phyloP scores from a whole-genome alignment of 306 rosid genomes.

The Rosa rugosa region DNA sequence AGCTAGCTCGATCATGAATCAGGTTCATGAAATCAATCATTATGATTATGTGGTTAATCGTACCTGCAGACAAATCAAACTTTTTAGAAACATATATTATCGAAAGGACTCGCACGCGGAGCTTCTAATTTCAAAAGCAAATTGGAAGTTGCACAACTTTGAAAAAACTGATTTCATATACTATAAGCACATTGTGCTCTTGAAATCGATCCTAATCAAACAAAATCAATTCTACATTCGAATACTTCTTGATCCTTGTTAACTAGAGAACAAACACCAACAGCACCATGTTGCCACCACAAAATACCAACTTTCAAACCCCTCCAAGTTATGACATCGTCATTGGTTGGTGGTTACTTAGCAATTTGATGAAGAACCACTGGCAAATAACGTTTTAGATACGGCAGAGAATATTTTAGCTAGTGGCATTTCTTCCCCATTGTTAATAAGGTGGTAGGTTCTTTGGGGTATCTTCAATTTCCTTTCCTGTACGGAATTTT shows the following conservation, averaged over 20 bases:
- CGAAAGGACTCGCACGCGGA: no score
- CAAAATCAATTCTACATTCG: neutral
- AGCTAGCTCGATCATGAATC: neutral
- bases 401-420: neutral
- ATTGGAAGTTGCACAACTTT: no score
- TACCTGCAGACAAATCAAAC: no score
- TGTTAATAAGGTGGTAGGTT: conserved; percentile 3
- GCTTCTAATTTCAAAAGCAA: no score
- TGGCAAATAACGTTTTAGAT: neutral
- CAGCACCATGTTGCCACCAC: neutral
- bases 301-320: neutral
- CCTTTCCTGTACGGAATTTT: neutral
- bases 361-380: neutral
- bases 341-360: neutral
- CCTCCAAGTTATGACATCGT: neutral
- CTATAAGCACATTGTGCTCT: neutral
- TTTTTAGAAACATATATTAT: no score
- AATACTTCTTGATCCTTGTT: neutral
- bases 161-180: neutral
- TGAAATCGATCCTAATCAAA: neutral
- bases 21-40: no score
- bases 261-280: neutral
- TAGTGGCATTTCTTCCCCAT: neutral
- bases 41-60: no score
- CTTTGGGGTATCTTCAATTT: neutral